These are phyloP conservation scores for Liquidambar formosana DNA, from an alignment of 164 flowering plant species.

Conservation along the genomic window DNA sequence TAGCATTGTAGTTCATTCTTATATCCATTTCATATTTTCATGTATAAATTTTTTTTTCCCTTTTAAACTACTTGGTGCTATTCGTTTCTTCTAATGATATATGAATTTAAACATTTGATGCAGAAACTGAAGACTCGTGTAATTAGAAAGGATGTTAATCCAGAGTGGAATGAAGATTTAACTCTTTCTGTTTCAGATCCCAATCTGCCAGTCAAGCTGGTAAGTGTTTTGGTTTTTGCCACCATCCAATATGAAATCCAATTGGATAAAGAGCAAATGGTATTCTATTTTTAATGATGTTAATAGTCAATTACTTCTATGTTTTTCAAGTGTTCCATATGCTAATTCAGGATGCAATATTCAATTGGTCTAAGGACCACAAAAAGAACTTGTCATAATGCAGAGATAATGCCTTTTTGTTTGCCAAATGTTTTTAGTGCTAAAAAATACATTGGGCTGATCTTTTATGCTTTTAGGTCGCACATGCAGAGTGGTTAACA, in stretches of 20 bases:
- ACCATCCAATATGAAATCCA: background rate
- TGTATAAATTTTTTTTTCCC: too few species aligned
- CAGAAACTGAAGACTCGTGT: constrained; percentile 71
- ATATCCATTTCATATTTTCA: too few species aligned
- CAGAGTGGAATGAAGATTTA: constrained; percentile 74
- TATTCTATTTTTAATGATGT: background rate
- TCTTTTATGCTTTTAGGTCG: background rate
- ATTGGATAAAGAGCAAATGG: background rate
- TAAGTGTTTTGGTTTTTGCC: constrained; percentile 12
- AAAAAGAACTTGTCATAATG: background rate
- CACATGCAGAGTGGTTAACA: too few species aligned
- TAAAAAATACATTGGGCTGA: background rate
- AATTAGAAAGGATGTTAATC: constrained; percentile 54
- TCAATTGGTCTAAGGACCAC: background rate
- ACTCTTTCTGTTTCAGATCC: constrained; percentile 60
- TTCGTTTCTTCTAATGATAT: background rate
- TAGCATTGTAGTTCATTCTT: too few species aligned
- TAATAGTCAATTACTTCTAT: background rate
- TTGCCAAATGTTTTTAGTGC: background rate
- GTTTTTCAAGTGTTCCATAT: too few species aligned
- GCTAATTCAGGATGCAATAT: background rate
- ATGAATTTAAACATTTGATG: background rate
- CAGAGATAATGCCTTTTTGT: background rate
- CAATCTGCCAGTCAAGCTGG: constrained; percentile 43
- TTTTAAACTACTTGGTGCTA: background rate